These are phyloP conservation scores for Erodium texanum DNA, from an alignment of 441 rosid species.

Conservation along the genomic window DNA sequence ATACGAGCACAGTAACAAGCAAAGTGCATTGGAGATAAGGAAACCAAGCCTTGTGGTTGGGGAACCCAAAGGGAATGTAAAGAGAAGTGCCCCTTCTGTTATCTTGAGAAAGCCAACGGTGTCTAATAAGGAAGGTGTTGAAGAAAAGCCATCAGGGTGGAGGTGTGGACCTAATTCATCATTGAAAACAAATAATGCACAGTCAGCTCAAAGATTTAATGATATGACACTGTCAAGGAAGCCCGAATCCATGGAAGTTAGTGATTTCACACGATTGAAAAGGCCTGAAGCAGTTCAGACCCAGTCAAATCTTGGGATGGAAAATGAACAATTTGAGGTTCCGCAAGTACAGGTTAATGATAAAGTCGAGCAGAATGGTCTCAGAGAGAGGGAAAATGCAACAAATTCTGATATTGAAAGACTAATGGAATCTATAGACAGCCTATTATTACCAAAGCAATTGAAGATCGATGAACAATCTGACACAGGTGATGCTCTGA, in stretches of 20 bases:
- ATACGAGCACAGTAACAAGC: constrained; percentile 21
- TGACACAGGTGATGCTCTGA: constrained; percentile 27
- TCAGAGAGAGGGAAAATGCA: constrained; percentile 14
- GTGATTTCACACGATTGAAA: background rate
- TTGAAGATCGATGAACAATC: constrained; percentile 21
- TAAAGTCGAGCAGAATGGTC: constrained; percentile 15
- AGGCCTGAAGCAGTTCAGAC: background rate
- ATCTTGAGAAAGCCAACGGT: constrained; percentile 67
- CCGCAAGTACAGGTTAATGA: constrained; percentile 8
- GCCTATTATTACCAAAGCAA: constrained; percentile 14
- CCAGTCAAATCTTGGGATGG: constrained; percentile 17
- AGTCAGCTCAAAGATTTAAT: constrained; percentile 46
- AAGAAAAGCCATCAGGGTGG: constrained; percentile 49
- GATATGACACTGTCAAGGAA: constrained; percentile 56
- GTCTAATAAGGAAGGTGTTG: constrained; percentile 42
- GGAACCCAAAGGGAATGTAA: constrained; percentile 17
- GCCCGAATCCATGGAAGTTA: constrained; percentile 24
- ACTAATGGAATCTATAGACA: constrained; percentile 19
- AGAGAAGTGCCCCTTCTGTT: background rate
- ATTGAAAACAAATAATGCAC: constrained; percentile 46
- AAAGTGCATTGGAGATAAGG: constrained; percentile 27
- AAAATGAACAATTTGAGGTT: constrained; percentile 19
- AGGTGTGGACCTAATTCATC: constrained; percentile 57
- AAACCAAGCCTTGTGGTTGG: constrained; percentile 33
- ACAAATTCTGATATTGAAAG: constrained; percentile 16